A percentile compares a stretch with the other conserved stretches of the same genome.
Evolutionary conservation across 2,329 filamentous ascomycete species (phyloP).

Genomic region (Penicillium corylophilum): DNA sequence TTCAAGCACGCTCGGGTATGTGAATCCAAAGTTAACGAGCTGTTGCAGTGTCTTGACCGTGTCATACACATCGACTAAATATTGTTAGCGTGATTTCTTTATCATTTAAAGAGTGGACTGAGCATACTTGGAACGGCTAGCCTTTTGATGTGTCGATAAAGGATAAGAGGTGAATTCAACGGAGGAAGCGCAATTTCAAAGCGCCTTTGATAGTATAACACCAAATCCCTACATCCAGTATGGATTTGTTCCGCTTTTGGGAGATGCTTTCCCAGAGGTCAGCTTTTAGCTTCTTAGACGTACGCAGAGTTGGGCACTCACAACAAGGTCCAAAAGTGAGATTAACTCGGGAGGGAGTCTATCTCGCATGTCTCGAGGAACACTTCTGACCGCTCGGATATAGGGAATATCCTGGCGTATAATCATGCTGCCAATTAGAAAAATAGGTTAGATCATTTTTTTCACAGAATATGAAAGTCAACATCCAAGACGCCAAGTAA

Average conservation of each 20-base stretch:
- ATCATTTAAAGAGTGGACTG: not conserved
- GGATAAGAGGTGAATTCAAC: conserved; percentile 66
- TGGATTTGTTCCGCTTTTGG: conserved; percentile 62
- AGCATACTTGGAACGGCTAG: conserved; percentile 71
- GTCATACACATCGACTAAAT: conserved; percentile 43
- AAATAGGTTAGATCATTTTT: not conserved
- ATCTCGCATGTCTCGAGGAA: conserved; percentile 47
- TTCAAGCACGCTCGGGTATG: conserved; percentile 42
- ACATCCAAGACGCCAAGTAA: not conserved
- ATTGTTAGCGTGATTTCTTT: conserved; percentile 9
- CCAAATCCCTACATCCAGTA: conserved; percentile 59
- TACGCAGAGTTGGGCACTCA: conserved; percentile 19
- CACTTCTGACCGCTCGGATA: conserved; percentile 56
- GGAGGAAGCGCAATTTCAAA: conserved; percentile 71
- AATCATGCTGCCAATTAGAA: conserved; percentile 29
- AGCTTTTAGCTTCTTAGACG: not conserved
- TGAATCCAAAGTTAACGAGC: conserved; percentile 59
- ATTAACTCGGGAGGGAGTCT: conserved; percentile 45
- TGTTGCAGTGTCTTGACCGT: conserved; percentile 58
- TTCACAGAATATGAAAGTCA: not conserved
- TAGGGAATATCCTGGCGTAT: conserved; percentile 74
- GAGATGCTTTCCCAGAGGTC: conserved; percentile 30
- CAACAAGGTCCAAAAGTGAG: conserved; percentile 40
- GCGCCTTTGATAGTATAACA: conserved; percentile 63
- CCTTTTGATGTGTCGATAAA: conserved; percentile 68